Evolutionary conservation across 768 basidiomycete species (phyloP), one percentile per base, ranked within the genome.

Genomic region (Psilocybe subaeruginosa): DNA sequence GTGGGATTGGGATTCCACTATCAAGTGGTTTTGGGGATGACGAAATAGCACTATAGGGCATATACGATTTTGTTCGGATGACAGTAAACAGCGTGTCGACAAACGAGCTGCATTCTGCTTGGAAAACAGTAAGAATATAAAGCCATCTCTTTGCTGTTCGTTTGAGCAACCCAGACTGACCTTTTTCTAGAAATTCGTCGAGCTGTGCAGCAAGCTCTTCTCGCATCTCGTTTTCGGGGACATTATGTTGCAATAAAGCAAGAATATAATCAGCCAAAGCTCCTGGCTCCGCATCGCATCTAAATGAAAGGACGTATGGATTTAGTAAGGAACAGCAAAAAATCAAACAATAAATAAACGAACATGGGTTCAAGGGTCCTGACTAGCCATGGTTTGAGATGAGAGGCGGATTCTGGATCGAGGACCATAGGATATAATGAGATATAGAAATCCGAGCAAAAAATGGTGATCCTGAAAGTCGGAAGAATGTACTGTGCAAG

Each of bases 271-370:
- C 95, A 3, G 93, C 90, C 54, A 99, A 87, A 33, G 95, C 93
- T 31, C 88, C 86, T 31, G 97, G 95, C 72, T 99, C 97, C 45
- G 97, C 97, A 73, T 99, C 97, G 74, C 94, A 97, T 83, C 96
- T 97, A 66, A 11, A 64, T 51, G 54, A 66, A 63, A 49, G 33
- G 56, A 50, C 7, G 60, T 59, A 56, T 64, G 53, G 70, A 62
- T 59, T 53, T 30, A 31, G 11, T 54, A 9, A 57, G 48, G 39
- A 53, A 58, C 69, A 63, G 35, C 55, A 39, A 55, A 58, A 62
- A 62, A 51, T 65, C 55, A 27, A 61, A 17, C 16, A 47, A 43
- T 29, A 55, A 54, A 54, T 60, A 50, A 43, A 75, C 85, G 61
- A 63, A 95, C 95, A 98, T 95, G 64, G 95, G 95, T 74, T 95